Evolutionary conservation across 192 early-diverging fungal genomes (phyloP), one percentile per base, ranked within the genome.

Genomic region (Backusella sp.): DNA sequence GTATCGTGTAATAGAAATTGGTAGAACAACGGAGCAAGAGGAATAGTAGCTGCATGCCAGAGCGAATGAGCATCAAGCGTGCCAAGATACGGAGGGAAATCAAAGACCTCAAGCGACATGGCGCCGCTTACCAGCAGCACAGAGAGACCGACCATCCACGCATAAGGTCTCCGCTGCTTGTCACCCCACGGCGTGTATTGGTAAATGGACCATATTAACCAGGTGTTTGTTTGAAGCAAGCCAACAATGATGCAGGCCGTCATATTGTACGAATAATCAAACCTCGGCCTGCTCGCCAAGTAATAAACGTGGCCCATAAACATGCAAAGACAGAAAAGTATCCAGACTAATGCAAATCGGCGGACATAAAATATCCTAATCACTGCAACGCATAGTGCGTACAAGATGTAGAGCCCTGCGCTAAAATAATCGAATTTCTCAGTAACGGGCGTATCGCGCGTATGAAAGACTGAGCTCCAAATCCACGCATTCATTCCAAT

Each of bases 251-350:
- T 90, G 26, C 92, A 94, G 4, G 96, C 97, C 26, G 84, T 77
- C 90, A 98, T 98, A 83, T 99, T 99, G 84, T 97, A 98, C 0
- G 87, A 86, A 81, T 99, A 99, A 77, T 99, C 95, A 79, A 99
- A 98, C 32, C 78, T 79, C 30, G 88, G 85, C 1, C 34, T 32
- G 46, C 94, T 81, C 4, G 89, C 84, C 62, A 99, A 79, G 69
- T 98, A 97, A 34, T 88, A 87, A 39, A 93, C 84, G 68, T 94
- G 92, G 59, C 83, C 62, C 7, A 85, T 11, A 79, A 87, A 91
- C 21, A 74, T 28, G 4, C 37, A 19, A 4, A 66, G 32, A 62
- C 62, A 73, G 11, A 70, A 23, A 1, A 83, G 77, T 6, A 89
- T 62, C 6, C 89, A 66, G 35, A 86, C 89, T 8, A 85, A 66